Percentiles rank a stretch among this genome's conserved stretches.
These are phyloP conservation scores for Tympanopsis confertula DNA, from an alignment of 2,329 filamentous ascomycete genomes.

Conservation along the genomic window DNA sequence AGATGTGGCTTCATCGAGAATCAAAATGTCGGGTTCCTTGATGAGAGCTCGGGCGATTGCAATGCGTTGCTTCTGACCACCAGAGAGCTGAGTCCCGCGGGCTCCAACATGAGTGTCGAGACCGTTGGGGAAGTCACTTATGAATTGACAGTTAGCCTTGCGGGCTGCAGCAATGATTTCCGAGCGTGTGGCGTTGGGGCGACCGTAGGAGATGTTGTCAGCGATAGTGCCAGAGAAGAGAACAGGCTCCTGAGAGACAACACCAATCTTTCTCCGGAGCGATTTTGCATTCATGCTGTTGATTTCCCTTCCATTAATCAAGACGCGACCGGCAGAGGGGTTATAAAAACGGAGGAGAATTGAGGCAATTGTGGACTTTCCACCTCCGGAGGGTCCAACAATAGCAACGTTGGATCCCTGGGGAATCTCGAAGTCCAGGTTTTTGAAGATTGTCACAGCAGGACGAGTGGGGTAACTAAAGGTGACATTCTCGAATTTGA, in stretches of 20 bases:
- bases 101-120: constrained; percentile 89
- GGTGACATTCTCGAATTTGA: constrained; percentile 72
- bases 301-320: constrained; percentile 76
- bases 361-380: constrained; percentile 92
- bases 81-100: constrained; percentile 83
- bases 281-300: constrained; percentile 85
- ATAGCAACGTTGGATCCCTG: constrained; percentile 92
- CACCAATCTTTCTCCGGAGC: constrained; percentile 78
- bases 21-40: constrained; percentile 91
- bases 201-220: constrained; percentile 86
- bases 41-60: constrained; percentile 90
- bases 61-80: constrained; percentile 94
- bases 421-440: constrained; percentile 80
- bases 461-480: constrained; percentile 93
- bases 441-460: constrained; percentile 81
- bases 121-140: constrained; percentile 90
- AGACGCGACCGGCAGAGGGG: constrained; percentile 65
- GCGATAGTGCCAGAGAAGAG: constrained; percentile 77
- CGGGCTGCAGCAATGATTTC: constrained; percentile 81
- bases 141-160: constrained; percentile 92
- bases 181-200: constrained; percentile 61
- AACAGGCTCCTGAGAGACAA: constrained; percentile 92
- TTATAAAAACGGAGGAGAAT: constrained; percentile 84
- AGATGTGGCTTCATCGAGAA: constrained; percentile 91
- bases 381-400: constrained; percentile 88